Base-by-base conservation (phyloP, 768 basidiomycete species). In the Tylopilus sp. region DNA sequence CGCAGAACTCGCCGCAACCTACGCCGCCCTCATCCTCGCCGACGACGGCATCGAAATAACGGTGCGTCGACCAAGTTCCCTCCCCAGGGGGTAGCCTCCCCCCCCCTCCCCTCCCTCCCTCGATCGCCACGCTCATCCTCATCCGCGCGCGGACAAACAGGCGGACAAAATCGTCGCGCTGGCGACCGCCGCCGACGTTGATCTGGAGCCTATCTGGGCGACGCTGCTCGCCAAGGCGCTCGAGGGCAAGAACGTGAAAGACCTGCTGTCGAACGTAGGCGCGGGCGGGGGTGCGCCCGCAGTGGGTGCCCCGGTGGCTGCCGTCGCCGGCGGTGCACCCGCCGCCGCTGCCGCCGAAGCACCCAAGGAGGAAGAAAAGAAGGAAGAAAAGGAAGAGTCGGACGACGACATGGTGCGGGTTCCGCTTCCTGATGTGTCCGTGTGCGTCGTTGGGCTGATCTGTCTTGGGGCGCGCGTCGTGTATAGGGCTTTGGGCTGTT, bases 31-130 rank as follows among this genome's bases (percentile, higher is more conserved):
- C 67, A 98, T 98, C 75, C 92, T 98, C 69, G 95, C 94, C 61
- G 97, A 98, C 76, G 95, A 97, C 59, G 87, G 86, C 63, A 75
- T 95, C 67, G 95, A 98, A 80, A 98, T 99, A 69, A 97, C 95
- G 58, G 95, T 97, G 64, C 64, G 92, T 83, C 18, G n/a, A n/a
- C n/a, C 23, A 20, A 36, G 3, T 42, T n/a, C n/a, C n/a, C n/a
- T n/a, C n/a, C 8, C 21, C 3, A 18, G 18, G 6, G 28, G 11
- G 6, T 28, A 28, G 28, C 28, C 28, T 10, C 18, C 12, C n/a
- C 25, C 40, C 21, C n/a, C n/a, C 31, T 40, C n/a, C n/a, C n/a
- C n/a, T n/a, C n/a, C n/a, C n/a, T n/a, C n/a, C n/a, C n/a, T n/a
- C n/a, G n/a, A n/a, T n/a, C n/a, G n/a, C n/a, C n/a, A n/a, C n/a